A percentile compares a stretch with the other conserved stretches of the same genome.
Evolutionary conservation across 1,284 basidiomycete genomes (phyloP).

Genomic region (Hypsizygus ulmarius): DNA sequence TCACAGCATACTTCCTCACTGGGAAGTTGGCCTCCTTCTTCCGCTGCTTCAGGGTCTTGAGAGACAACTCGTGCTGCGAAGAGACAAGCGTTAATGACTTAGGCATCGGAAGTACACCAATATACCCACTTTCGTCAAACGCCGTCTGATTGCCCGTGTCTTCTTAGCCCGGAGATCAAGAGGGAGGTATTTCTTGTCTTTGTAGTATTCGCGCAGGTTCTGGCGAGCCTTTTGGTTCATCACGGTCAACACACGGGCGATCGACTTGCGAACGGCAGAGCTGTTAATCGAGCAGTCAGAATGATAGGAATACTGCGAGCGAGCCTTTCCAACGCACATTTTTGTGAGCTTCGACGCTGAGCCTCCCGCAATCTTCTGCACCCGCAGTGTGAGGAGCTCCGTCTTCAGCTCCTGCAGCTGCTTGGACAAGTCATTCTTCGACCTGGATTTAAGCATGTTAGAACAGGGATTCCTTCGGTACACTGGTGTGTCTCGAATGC

Average conservation of each 20-base stretch:
- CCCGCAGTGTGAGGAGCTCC: conserved; percentile 91
- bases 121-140: conserved; percentile 79
- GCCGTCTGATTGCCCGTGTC: conserved; percentile 97
- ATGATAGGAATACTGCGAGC: background rate
- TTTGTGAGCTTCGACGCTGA: conserved; percentile 95
- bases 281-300: conserved; percentile 41
- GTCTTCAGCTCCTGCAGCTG: conserved; percentile 95
- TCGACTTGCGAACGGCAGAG: conserved; percentile 96
- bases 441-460: conserved; percentile 50
- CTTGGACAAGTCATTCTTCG: conserved; percentile 96
- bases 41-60: conserved; percentile 86
- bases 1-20: conserved; percentile 78
- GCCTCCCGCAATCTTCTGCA: conserved; percentile 98
- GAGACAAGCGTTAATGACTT: conserved; percentile 16
- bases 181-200: conserved; percentile 94
- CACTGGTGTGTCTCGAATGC: conserved; percentile 26
- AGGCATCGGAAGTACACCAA: conserved; percentile 4
- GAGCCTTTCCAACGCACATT: conserved; percentile 67
- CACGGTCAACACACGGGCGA: conserved; percentile 97
- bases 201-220: conserved; percentile 98
- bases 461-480: background rate
- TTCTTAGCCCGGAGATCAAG: conserved; percentile 98
- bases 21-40: conserved; percentile 97
- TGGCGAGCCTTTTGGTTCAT: conserved; percentile 98
- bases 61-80: conserved; percentile 75